Evolutionary conservation across 805 yeast genomes (phyloP), one percentile per base, ranked within the genome.

Genomic region (Kluyveromyces wickerhamii): DNA sequence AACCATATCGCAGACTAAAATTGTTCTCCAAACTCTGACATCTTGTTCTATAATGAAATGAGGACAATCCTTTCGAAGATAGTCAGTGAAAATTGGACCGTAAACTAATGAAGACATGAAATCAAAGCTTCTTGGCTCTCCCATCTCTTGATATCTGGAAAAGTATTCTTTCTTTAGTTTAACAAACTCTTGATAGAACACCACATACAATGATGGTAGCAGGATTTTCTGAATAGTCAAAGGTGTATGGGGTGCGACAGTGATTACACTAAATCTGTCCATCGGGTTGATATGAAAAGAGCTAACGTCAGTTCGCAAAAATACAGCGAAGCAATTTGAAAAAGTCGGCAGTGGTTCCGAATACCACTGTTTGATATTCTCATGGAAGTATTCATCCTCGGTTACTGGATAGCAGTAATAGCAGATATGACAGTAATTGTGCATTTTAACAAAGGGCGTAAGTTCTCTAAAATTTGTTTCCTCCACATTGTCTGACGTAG

Each of bases 211-310:
- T 34, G 34, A 33, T 6, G 55, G 48, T 11, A 54, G 17, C 22
- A 42, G 39, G 6, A 52, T 37, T 32, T 87, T 89, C 65, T 72
- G 95, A 40, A 82, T 87, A 37, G 84, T 83, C 7, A 78, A 83
- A 42, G 96, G 95, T 2, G 86, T 92, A 2, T 94, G 82, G 48
- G 96, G 87, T 59, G 70, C 82, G 40, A 65, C 77, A 22, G 84
- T 84, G 41, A 89, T 82, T 57, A 84, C 48, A 36, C 59, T 52
- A 17, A 48, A 39, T 22, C 41, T 42, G 38, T 55, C 54, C 26
- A 47, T 32, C 3, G 58, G 58, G 27, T 53, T 53, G 10, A 52
- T 44, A 6, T 48, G 49, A 27, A 52, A 51, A 11, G 26, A 30
- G 16, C 26, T 30, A 7, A 30, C 33, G n/a, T 30, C 33, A 6